Conservation (phyloP, 2,329 filamentous ascomycete genomes). For the Ceratocystis cacaofunesta region DNA sequence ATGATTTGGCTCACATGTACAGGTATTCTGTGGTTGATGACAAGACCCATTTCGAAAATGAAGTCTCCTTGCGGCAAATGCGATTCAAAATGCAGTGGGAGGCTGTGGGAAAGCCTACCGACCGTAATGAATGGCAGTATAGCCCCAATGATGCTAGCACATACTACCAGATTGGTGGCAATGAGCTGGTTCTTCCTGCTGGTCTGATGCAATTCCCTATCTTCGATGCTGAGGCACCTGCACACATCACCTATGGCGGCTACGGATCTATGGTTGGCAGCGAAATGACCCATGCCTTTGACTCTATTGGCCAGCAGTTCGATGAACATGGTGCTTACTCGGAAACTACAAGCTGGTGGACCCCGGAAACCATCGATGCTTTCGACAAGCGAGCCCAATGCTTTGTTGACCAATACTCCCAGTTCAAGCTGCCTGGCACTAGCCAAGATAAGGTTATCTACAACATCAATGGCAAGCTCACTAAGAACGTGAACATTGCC, state of each 20-base stretch:
- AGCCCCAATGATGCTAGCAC: slow-evolving; percentile 48
- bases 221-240: slow-evolving; percentile 47
- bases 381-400: slow-evolving; percentile 48
- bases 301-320: slow-evolving; percentile 49
- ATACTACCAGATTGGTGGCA: slow-evolving; percentile 47
- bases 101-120: slow-evolving; percentile 42
- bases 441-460: too few relatives aligned
- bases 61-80: slow-evolving; percentile 34
- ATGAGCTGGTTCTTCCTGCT: slow-evolving; percentile 54
- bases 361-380: slow-evolving; percentile 39
- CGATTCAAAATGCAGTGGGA: slow-evolving; percentile 38
- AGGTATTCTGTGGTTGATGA: slow-evolving; percentile 34
- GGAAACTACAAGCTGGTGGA: slow-evolving; percentile 56
- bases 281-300: slow-evolving; percentile 56
- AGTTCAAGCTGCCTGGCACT: background rate
- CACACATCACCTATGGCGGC: slow-evolving; percentile 53
- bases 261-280: slow-evolving; percentile 54
- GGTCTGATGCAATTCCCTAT: slow-evolving; percentile 56
- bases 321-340: slow-evolving; percentile 32
- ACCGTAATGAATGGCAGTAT: slow-evolving; percentile 47
- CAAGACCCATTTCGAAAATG: slow-evolving; percentile 42
- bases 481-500: too few relatives aligned
- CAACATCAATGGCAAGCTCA: too few relatives aligned
- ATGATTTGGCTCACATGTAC: slow-evolving; percentile 44
- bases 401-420: slow-evolving; percentile 50